Conservation (phyloP, 345 rosid genomes). For the Cardamine occulta region DNA sequence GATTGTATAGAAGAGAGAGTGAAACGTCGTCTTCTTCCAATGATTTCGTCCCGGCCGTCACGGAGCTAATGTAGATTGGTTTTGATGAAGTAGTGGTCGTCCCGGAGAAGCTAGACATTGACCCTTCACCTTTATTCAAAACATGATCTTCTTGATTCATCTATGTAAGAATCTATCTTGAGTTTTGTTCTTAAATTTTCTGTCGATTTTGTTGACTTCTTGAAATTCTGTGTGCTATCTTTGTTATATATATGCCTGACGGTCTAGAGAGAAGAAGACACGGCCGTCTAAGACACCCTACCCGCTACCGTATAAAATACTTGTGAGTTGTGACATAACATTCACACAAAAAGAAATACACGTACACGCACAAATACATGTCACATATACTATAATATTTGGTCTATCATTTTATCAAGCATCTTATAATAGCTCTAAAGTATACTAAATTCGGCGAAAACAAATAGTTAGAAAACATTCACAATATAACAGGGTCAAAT, state of each 20-base stretch:
- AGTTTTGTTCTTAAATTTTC: constrained; percentile 5
- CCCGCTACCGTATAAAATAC: constrained; percentile 30
- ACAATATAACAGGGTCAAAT: not conserved
- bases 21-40: constrained; percentile 38
- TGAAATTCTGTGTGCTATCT: constrained; percentile 4
- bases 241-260: constrained; percentile 26
- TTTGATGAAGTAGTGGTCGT: constrained; percentile 21
- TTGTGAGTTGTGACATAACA: constrained; percentile 19
- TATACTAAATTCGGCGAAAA: not conserved
- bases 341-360: not conserved
- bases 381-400: not conserved
- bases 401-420: not conserved
- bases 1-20: constrained; percentile 57
- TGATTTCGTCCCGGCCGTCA: constrained; percentile 12
- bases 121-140: constrained; percentile 36
- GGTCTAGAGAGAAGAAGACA: constrained; percentile 25
- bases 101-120: constrained; percentile 33
- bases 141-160: constrained; percentile 44
- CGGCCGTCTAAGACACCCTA: constrained; percentile 23
- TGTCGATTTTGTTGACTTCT: not conserved
- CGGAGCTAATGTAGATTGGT: constrained; percentile 30
- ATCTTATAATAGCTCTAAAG: not conserved
- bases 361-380: not conserved
- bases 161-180: constrained; percentile 20
- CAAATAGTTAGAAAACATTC: not conserved